phyloP scores from a whole-genome alignment of 208 protist genomes.

The Porcisia hertigi region DNA sequence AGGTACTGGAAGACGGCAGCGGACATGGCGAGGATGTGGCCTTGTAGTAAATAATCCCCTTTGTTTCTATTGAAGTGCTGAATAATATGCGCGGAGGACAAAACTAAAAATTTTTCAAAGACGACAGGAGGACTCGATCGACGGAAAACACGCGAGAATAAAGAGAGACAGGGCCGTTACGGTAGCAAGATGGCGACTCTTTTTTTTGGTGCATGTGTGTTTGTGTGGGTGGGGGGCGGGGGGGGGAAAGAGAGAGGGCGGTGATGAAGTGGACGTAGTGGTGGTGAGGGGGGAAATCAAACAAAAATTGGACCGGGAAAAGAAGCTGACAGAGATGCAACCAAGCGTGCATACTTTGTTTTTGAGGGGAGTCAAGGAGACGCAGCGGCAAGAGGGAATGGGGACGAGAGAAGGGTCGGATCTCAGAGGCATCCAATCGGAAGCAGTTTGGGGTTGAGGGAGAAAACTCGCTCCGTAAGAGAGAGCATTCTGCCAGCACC shows the following conservation, averaged over 20 bases:
- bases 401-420: not conserved
- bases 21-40: slow-evolving; percentile 36
- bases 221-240: not conserved
- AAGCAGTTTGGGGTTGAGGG: no score
- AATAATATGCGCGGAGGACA: not conserved
- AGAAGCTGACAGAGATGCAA: not conserved
- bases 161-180: slow-evolving; percentile 9
- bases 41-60: not conserved
- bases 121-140: not conserved
- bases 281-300: not conserved
- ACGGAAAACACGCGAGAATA: slow-evolving; percentile 6
- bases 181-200: not conserved
- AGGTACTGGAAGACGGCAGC: slow-evolving; percentile 63
- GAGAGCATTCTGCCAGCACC: not conserved
- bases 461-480: not conserved
- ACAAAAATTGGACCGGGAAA: no score
- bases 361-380: not conserved
- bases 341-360: not conserved
- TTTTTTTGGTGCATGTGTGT: no score
- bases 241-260: not conserved
- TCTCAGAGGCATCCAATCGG: not conserved
- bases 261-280: not conserved
- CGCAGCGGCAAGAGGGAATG: not conserved
- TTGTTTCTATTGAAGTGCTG: not conserved
- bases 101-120: not conserved